Evolutionary conservation across 345 rosid genomes (phyloP).

Genomic region (Euclidium syriacum): DNA sequence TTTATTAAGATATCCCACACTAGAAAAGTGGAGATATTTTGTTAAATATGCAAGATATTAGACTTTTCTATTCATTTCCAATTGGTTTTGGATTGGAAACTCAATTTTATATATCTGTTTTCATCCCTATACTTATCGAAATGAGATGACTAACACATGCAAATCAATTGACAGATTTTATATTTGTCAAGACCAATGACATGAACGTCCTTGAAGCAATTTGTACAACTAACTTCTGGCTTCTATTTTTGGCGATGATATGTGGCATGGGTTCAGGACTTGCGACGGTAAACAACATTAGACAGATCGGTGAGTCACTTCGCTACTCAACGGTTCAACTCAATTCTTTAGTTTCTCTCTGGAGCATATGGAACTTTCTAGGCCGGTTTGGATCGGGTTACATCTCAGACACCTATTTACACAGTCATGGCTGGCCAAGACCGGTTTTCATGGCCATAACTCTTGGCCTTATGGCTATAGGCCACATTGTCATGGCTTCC

Average conservation of each 20-base stretch:
- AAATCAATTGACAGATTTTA: background rate
- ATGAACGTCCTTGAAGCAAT: constrained; percentile 54
- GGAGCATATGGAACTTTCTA: constrained; percentile 87
- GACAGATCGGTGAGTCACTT: constrained; percentile 90
- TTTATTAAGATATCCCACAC: too few relatives aligned
- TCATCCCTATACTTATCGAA: background rate
- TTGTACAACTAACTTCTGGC: constrained; percentile 60
- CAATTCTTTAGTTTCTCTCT: constrained; percentile 61
- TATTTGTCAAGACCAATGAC: constrained; percentile 27
- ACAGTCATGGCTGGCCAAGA: constrained; percentile 58
- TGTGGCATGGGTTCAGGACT: constrained; percentile 86
- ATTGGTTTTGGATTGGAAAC: too few relatives aligned
- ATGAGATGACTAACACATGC: constrained; percentile 11
- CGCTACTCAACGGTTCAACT: constrained; percentile 55
- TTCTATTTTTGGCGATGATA: constrained; percentile 64
- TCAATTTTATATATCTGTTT: background rate
- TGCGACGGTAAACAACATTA: constrained; percentile 71
- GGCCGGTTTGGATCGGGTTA: constrained; percentile 85
- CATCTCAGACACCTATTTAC: constrained; percentile 61
- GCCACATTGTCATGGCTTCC: constrained; percentile 62
- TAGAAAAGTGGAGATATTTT: too few relatives aligned
- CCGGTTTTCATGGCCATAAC: constrained; percentile 69
- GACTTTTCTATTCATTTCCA: too few relatives aligned
- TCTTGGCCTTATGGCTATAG: constrained; percentile 44
- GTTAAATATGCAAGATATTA: too few relatives aligned